phyloP scores from a whole-genome alignment of 2,329 filamentous ascomycete species.

The Trichophaea hybrida region DNA sequence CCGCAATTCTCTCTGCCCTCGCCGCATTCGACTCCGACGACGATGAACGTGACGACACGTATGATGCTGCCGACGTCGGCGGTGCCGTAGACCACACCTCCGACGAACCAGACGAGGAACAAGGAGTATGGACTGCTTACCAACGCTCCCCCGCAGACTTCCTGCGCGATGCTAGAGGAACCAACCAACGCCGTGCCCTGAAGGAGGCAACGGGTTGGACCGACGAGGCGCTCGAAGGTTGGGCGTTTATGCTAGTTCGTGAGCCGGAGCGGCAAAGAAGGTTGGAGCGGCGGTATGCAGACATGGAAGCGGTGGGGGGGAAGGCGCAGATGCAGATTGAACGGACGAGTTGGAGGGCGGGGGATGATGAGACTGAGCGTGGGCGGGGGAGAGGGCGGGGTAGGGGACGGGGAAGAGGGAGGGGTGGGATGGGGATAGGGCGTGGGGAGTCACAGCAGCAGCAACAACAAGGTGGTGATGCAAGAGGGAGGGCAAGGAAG shows the following conservation, averaged over 20 bases:
- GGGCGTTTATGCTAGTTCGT: constrained; percentile 70
- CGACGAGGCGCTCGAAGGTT: constrained; percentile 87
- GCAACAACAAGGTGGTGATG: neutral
- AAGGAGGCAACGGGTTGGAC: constrained; percentile 73
- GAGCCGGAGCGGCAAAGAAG: constrained; percentile 53
- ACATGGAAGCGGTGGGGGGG: constrained; percentile 47
- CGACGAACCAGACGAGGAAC: constrained; percentile 47
- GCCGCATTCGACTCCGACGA: constrained; percentile 36
- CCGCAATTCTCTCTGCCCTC: constrained; percentile 18
- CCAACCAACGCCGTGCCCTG: constrained; percentile 47
- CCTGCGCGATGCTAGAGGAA: constrained; percentile 53
- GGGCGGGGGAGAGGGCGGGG: constrained; percentile 30
- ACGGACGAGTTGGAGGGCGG: constrained; percentile 14
- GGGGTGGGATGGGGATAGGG: constrained; percentile 30
- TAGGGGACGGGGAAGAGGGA: constrained; percentile 31
- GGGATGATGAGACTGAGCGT: constrained; percentile 44
- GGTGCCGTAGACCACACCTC: constrained; percentile 64
- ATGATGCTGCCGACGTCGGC: constrained; percentile 82
- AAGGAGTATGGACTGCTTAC: constrained; percentile 58
- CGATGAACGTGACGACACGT: constrained; percentile 93
- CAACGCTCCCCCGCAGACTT: constrained; percentile 52
- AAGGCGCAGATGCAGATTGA: constrained; percentile 41
- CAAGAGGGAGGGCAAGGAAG: constrained; percentile 52
- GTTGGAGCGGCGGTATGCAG: constrained; percentile 55
- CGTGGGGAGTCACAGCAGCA: constrained; percentile 34